Base-by-base conservation (phyloP, 805 yeast genomes). In the Ascoidea tarda region DNA sequence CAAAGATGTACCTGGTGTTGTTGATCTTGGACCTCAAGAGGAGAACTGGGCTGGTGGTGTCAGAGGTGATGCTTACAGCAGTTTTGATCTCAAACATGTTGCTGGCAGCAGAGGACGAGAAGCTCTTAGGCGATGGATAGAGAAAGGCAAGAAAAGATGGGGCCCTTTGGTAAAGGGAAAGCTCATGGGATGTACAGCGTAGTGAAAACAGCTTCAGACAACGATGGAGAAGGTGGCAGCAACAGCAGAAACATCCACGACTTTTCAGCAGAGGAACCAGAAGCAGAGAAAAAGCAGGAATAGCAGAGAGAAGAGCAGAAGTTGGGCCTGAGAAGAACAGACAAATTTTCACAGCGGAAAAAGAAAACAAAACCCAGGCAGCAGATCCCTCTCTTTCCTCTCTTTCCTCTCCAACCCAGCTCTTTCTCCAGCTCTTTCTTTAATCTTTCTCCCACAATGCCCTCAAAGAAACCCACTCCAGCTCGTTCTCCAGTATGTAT, bases 1-100 rank as follows among this genome's bases (percentile, higher is more conserved):
- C 99, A 61, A 91, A 75, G 49, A 89, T 66, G 59, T 80, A 85
- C 53, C 76, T 64, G 44, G 8, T 38, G 51, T 67, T 65, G 5
- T 87, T 86, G 16, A 71, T 72, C 44, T 69, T 60, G 49, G 75
- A 72, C 51, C 63, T 64, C 6, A 79, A 60, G 67, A 73, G 63
- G n/a, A 79, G 54, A 46, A 74, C 61, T 1, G 84, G 81, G 54
- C 71, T 76, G 46, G 63, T 58, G 2, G 72, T 66, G 54, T 79
- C 84, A 54, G 73, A 64, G 6, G 77, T 70, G 38, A 70, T 68
- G 61, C 79, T 51, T 1, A 33, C 28, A 10, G 47, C 47, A 10
- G 58, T 54, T n/a, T 33, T 42, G 16, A 54, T 46, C 16, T 48
- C 55, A 42, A 45, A 54, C 58, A 53, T 55, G 14, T 38, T 38